Percentiles rank a stretch among this genome's conserved stretches.
phyloP scores from a whole-genome alignment of 2,329 filamentous ascomycete species.

The Beauveria bassiana region DNA sequence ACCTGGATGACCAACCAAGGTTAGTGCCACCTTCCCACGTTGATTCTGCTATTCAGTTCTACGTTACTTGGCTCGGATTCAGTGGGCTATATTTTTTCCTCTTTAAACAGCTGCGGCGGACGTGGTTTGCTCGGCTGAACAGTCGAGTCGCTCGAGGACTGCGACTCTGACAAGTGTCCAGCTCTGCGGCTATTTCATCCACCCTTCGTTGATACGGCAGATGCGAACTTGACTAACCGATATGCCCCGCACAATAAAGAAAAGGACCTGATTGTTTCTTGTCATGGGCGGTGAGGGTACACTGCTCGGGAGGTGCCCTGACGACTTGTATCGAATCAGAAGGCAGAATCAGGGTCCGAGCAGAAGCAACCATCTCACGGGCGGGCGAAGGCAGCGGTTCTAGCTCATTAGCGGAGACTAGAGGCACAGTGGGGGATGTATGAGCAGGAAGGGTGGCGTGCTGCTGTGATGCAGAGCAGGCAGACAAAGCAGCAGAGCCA shows the following conservation, averaged over 20 bases:
- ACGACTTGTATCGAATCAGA: neutral
- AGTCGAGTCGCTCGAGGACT: neutral
- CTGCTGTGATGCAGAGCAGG: neutral
- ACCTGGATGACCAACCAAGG: neutral
- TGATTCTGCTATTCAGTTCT: neutral
- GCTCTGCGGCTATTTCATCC: neutral
- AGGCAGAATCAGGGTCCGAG: slow-evolving; percentile 2
- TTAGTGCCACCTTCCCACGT: neutral
- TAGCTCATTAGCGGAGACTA: neutral
- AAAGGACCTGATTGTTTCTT: neutral
- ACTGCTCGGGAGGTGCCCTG: neutral
- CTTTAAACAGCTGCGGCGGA: no score
- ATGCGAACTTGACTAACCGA: neutral
- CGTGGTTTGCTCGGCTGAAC: neutral
- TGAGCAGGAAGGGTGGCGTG: neutral
- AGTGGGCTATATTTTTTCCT: neutral
- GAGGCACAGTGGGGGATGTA: neutral
- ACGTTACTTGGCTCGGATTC: neutral
- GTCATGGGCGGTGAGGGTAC: slow-evolving; percentile 2
- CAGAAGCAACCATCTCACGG: neutral
- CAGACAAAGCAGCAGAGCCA: neutral
- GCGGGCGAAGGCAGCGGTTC: neutral
- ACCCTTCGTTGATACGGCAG: neutral
- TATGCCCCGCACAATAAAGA: neutral
- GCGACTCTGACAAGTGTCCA: neutral